Evolutionary conservation across 148 eudicot genomes (phyloP), one percentile per base, ranked within the genome.

Genomic region (Dianthus caryophyllus): DNA sequence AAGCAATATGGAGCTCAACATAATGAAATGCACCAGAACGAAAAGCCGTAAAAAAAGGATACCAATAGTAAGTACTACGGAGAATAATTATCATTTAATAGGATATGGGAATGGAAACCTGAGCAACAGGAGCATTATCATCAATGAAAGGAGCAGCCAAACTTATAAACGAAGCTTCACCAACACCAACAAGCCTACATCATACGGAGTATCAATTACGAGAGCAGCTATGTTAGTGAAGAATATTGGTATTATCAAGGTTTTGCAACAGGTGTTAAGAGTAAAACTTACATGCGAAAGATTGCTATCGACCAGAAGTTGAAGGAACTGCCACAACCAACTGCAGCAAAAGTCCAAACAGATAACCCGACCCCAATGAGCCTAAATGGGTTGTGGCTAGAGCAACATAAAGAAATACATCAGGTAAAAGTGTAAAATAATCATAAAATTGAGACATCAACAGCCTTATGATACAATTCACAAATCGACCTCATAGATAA

Each of bases 71-170:
- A 57, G 46, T 36, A 33, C 10, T 33, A 22, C n/a, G 38, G 38
- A n/a, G n/a, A n/a, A n/a, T n/a, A n/a, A n/a, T n/a, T n/a, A n/a
- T 9, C 1, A 41, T 41, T 3, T 41, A 4, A 5, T 6, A 24
- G 31, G 27, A 24, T n/a, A 18, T 1, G 16, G 18, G 67, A 27
- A 56, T 53, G 59, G 62, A 68, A 61, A 91, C 97, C 96, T 88
- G 87, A 70, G 92, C 51, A 52, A 68, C 80, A 72, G 97, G 97
- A 68, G 97, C 96, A 81, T 88, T 86, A 66, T 91, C 97, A 71
- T 91, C 97, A 76, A 91, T 91, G 71, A 83, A 91, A 53, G 97
- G 97, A 71, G 97, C 96, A 64, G 97, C 97, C 75, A 91, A 88
- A 84, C 97, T 88, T 56, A 91, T 81, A 65, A 91, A 91, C 55